Base-by-base conservation (phyloP, 352 stramenopile genomes). In the Halophytophthora batemanensis region DNA sequence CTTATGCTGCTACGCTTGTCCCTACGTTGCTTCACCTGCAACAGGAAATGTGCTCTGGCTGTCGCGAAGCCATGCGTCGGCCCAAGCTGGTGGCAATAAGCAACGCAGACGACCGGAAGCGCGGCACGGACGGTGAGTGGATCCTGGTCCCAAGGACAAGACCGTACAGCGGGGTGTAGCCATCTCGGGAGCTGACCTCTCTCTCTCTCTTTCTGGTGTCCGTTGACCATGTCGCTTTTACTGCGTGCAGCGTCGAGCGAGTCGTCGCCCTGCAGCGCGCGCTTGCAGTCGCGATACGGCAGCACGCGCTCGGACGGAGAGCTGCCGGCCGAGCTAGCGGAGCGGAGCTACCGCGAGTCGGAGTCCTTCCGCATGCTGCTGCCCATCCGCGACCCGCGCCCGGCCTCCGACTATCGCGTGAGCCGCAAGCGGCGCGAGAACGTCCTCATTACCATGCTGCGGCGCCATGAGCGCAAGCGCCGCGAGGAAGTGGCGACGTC, bases 311-410 rank as follows among this genome's bases (percentile, higher is more conserved):
- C 23, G 21, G 72, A 81, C 31, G 72, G 71, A 0, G 64, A 79
- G 33, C 22, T 75, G 11, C 59, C 69, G 6, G 62, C 58, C 3
- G 46, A 31, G n/a, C 29, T 56, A 11, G 33, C 53, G 25, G 53
- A 61, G 14, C 43, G 47, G 29, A 72, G 65, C 42, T 78, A 83
- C 50, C 28, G 50, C n/a, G 72, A 83, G 31, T 61, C 67, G 31
- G 59, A 74, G 41, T 86, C 74, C 35, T 77, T 79, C 43, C 68
- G 75, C 38, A 86, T 86, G 75, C 58, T 86, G 19, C 37, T 82
- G 35, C 72, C 72, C 28, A 84, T 86, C 53, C 69, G 64, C 38
- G 69, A 85, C 31, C 49, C 53, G 15, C 71, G 73, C 1, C 58
- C 73, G 3, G 44, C 42, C 4, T 74, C 74, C 3, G 42, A 46